Percentiles rank a stretch among this genome's conserved stretches.
Conservation (phyloP, 148 eudicot genomes). For the Drosera capensis region DNA sequence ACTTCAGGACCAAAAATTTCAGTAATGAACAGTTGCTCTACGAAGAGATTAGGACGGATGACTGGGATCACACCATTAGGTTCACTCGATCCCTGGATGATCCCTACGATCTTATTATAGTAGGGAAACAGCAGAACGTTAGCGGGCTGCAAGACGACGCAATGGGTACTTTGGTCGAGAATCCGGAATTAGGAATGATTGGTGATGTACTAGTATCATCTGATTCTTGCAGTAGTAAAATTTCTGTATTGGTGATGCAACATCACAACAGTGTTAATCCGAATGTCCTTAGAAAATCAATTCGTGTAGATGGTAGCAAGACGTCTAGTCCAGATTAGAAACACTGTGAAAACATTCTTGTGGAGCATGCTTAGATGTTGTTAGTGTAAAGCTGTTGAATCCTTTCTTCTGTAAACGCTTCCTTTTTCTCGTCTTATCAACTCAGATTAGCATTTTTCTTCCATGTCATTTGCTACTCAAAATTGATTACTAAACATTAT, state of each 20-base stretch:
- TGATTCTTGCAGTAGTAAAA: conserved; percentile 6
- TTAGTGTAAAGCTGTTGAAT: no score
- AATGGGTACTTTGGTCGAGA: conserved; percentile 7
- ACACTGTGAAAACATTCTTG: no score
- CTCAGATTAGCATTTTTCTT: no score
- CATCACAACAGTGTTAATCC: conserved; percentile 4
- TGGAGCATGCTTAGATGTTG: no score
- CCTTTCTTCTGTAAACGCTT: no score
- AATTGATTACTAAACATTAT: no score
- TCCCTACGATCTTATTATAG: conserved; percentile 11
- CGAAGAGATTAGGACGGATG: conserved; percentile 3
- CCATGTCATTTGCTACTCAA: no score
- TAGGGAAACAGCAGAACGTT: conserved; percentile 11
- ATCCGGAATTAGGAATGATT: conserved; percentile 18
- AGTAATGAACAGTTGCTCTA: not conserved
- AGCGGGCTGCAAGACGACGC: not conserved
- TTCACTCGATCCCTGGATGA: conserved; percentile 5
- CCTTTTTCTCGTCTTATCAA: no score
- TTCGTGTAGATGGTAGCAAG: conserved; percentile 2
- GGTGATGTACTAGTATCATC: conserved; percentile 10
- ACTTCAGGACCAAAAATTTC: conserved; percentile 6
- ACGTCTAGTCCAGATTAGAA: no score
- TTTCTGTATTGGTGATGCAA: conserved; percentile 17
- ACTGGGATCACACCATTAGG: conserved; percentile 9
- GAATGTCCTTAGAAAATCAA: not conserved